Evolutionary conservation across 179 eudicot genomes (phyloP).

Genomic region (Silene vulgaris): DNA sequence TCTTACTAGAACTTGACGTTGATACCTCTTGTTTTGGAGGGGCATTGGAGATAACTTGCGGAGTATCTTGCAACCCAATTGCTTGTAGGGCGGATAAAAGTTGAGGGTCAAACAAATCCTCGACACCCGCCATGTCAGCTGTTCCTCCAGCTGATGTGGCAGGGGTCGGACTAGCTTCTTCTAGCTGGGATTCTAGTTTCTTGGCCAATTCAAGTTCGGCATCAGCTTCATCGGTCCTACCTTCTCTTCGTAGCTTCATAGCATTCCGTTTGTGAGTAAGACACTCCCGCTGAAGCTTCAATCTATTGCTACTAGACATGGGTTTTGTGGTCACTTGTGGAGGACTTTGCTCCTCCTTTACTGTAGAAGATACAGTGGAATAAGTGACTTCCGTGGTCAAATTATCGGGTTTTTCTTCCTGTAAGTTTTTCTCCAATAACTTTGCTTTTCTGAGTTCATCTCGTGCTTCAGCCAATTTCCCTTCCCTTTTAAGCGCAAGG

Average conservation of each 20-base stretch:
- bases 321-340: conserved; percentile 40
- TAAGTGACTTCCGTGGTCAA: conserved; percentile 28
- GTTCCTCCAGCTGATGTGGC: conserved; percentile 33
- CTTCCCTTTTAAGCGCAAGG: conserved; percentile 71
- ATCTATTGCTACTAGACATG: conserved; percentile 62
- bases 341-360: conserved; percentile 37
- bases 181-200: conserved; percentile 72
- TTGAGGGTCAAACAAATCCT: conserved; percentile 91
- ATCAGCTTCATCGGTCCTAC: conserved; percentile 77
- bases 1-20: conserved; percentile 26
- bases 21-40: conserved; percentile 33
- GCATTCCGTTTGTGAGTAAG: conserved; percentile 78
- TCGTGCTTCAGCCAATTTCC: conserved; percentile 77
- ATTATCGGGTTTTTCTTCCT: conserved; percentile 34
- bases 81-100: conserved; percentile 76
- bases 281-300: conserved; percentile 78
- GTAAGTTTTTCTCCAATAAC: conserved; percentile 54
- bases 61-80: conserved; percentile 59
- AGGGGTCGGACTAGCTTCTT: conserved; percentile 40
- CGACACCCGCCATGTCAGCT: conserved; percentile 52
- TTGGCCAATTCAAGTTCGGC: conserved; percentile 80
- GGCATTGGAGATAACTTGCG: conserved; percentile 19
- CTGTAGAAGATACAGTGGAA: conserved; percentile 22
- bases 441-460: conserved; percentile 84
- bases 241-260: conserved; percentile 84